A percentile compares a stretch with the other conserved stretches of the same genome.
phyloP scores from a whole-genome alignment of 2,329 filamentous ascomycete genomes.

The Botryosphaeria agaves region DNA sequence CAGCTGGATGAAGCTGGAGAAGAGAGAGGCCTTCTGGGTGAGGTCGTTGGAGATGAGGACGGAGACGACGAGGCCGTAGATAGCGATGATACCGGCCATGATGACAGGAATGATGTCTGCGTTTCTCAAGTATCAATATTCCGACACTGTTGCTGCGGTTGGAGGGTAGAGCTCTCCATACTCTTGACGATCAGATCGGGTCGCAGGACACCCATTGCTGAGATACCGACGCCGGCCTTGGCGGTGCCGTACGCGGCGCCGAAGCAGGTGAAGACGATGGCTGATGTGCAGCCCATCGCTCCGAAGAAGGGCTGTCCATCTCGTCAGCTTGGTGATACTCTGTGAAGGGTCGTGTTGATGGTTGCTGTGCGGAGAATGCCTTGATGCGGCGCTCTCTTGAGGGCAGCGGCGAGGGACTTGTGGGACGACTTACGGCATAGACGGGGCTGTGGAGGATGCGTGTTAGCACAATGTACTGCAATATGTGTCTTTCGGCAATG shows the following conservation, averaged over 20 bases:
- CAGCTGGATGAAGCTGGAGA: slow-evolving; percentile 34
- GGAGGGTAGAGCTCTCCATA: slow-evolving; percentile 37
- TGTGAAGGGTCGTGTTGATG: neutral
- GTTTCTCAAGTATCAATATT: no score
- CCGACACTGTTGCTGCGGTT: neutral
- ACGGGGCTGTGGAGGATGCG: slow-evolving; percentile 64
- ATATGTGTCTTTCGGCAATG: no score
- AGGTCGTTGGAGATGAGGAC: slow-evolving; percentile 37
- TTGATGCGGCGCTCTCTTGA: no score
- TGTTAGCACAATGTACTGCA: no score
- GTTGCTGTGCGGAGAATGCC: no score
- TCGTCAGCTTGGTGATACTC: slow-evolving; percentile 9
- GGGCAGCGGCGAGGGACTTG: slow-evolving; percentile 2
- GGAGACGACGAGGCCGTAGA: slow-evolving; percentile 46
- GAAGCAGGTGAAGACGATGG: slow-evolving; percentile 92
- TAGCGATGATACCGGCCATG: slow-evolving; percentile 99
- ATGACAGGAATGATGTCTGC: slow-evolving; percentile 97
- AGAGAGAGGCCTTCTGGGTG: slow-evolving; percentile 27
- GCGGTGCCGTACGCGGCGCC: slow-evolving; percentile 97
- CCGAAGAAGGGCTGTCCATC: slow-evolving; percentile 67
- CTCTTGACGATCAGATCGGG: slow-evolving; percentile 99
- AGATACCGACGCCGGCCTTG: slow-evolving; percentile 98
- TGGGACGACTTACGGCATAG: slow-evolving; percentile 74
- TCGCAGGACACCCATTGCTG: slow-evolving; percentile 92
- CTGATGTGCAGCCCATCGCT: slow-evolving; percentile 88